Evolutionary conservation across 352 stramenopile species (phyloP).

Genomic region (Discostella stelligera): DNA sequence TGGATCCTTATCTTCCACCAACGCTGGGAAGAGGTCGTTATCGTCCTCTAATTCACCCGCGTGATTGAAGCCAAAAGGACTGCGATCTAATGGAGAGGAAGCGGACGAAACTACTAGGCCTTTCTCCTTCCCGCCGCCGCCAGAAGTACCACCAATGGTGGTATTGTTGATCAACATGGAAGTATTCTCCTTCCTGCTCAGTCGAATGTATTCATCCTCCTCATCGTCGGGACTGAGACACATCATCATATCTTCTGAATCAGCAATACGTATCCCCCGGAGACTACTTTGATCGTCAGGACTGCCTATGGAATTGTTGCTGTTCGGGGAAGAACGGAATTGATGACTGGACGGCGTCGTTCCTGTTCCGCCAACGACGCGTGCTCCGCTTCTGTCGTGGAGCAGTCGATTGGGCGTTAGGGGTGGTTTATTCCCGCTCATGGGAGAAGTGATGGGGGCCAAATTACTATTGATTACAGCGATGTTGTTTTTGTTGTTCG

Average conservation of each 20-base stretch:
- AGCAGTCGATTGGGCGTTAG: conserved; percentile 29
- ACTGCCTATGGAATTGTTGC: background rate
- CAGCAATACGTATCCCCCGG: conserved; percentile 15
- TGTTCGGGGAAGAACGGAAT: background rate
- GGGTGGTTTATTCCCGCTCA: conserved; percentile 42
- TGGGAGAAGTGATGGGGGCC: conserved; percentile 16
- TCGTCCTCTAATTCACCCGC: conserved; percentile 22
- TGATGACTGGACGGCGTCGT: background rate
- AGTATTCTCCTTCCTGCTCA: conserved; percentile 14
- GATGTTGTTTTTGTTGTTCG: background rate
- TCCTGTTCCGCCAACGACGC: background rate
- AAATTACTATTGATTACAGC: background rate
- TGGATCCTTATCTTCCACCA: conserved; percentile 38
- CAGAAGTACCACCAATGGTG: background rate
- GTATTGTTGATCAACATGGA: background rate
- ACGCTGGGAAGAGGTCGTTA: conserved; percentile 29
- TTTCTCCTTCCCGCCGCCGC: conserved; percentile 22
- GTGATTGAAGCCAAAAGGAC: conserved; percentile 15
- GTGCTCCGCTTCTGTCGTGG: background rate
- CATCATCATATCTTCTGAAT: conserved; percentile 21
- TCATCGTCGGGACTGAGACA: conserved; percentile 36
- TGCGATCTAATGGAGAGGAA: conserved; percentile 15
- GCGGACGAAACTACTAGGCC: conserved; percentile 9
- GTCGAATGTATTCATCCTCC: conserved; percentile 47
- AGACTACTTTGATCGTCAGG: conserved; percentile 25